Evolutionary conservation across 1,139 yeast genomes (phyloP).

Genomic region (Hansenula sp.): DNA sequence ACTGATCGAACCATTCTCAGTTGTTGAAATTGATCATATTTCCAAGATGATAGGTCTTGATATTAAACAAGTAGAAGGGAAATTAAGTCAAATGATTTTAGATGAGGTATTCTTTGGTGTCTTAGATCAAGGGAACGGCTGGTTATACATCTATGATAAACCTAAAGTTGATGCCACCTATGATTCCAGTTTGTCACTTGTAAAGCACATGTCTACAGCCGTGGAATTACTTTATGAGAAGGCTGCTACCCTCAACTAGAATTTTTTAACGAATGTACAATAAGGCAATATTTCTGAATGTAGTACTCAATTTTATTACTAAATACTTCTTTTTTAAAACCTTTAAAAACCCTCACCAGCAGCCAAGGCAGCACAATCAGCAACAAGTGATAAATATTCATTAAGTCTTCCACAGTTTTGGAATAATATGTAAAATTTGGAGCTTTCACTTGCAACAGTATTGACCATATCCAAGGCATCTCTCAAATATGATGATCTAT

Average conservation of each 20-base stretch:
- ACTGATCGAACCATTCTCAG: conserved; percentile 92
- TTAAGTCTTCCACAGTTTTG: conserved; percentile 54
- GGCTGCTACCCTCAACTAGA: conserved; percentile 72
- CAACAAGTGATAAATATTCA: conserved; percentile 56
- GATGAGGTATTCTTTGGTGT: conserved; percentile 95
- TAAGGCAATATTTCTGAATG: not conserved
- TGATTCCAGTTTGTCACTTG: conserved; percentile 80
- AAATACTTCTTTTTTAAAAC: not conserved
- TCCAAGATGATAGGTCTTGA: conserved; percentile 87
- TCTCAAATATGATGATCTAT: conserved; percentile 33
- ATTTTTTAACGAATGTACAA: not conserved
- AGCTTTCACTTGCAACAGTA: conserved; percentile 45
- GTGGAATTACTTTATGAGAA: conserved; percentile 92
- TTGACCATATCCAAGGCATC: conserved; percentile 58
- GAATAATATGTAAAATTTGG: conserved; percentile 49
- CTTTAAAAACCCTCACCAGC: conserved; percentile 17
- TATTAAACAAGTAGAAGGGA: conserved; percentile 87
- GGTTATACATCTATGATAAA: conserved; percentile 89
- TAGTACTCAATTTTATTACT: not conserved
- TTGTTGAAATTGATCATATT: conserved; percentile 87
- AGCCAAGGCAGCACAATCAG: conserved; percentile 30
- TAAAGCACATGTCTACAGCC: conserved; percentile 80
- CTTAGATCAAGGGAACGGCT: conserved; percentile 96
- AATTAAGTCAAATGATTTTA: conserved; percentile 91
- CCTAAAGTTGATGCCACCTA: conserved; percentile 88